Percentiles rank a stretch among this genome's conserved stretches.
phyloP scores from a whole-genome alignment of 345 rosid genomes.

The Dimocarpus longan region DNA sequence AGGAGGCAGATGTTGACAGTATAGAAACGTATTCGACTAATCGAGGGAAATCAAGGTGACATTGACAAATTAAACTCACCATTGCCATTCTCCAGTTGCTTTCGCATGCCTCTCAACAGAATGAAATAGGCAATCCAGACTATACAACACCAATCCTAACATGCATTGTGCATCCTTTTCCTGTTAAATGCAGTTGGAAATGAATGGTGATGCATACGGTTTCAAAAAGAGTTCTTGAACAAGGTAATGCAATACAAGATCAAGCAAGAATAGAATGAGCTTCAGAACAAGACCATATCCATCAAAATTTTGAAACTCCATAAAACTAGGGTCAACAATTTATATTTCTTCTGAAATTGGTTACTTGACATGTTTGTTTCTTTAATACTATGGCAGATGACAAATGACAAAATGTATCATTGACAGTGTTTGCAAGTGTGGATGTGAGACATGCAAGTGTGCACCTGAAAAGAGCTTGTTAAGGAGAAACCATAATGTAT shows the following conservation, averaged over 20 bases:
- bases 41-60: not conserved
- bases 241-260: not conserved
- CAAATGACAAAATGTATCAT: not conserved
- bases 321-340: not conserved
- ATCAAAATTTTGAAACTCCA: not conserved
- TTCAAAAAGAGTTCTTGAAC: not conserved
- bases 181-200: constrained; percentile 39
- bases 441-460: not conserved
- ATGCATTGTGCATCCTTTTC: constrained; percentile 72
- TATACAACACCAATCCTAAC: constrained; percentile 75
- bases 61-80: constrained; percentile 44
- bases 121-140: constrained; percentile 65
- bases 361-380: not conserved
- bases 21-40: not conserved
- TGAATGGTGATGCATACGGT: not conserved
- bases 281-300: not conserved
- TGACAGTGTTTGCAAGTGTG: not conserved
- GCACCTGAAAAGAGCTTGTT: not conserved
- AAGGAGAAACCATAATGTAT: not conserved
- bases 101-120: constrained; percentile 77
- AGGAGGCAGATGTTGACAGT: not conserved
- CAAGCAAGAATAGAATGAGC: not conserved
- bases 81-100: constrained; percentile 84
- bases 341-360: not conserved
- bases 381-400: not conserved